phyloP scores from a whole-genome alignment of 371 early-diverging fungal species.

The Smittium mucronatum region DNA sequence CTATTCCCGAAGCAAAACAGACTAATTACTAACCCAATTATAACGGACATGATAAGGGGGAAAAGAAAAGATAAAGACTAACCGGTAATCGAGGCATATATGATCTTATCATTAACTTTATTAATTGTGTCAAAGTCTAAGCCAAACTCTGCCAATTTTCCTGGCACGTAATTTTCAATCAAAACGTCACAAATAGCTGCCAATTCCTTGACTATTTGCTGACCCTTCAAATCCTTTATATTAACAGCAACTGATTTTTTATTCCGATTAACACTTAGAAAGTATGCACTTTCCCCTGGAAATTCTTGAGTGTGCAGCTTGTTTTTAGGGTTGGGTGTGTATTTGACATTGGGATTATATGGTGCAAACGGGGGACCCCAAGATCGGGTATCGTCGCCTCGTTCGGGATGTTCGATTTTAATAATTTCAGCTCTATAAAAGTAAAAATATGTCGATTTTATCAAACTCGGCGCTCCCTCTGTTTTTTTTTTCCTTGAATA shows the following conservation, averaged over 20 bases:
- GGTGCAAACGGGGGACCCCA: slow-evolving; percentile 65
- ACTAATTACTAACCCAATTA: not conserved
- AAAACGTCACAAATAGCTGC: slow-evolving; percentile 60
- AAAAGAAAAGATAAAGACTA: not conserved
- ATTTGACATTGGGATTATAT: slow-evolving; percentile 8
- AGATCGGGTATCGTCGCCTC: slow-evolving; percentile 72
- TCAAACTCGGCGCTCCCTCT: not conserved
- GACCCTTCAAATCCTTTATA: slow-evolving; percentile 54
- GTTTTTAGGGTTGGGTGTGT: slow-evolving; percentile 25
- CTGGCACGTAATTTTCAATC: slow-evolving; percentile 85
- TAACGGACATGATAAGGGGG: not conserved
- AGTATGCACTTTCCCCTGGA: slow-evolving; percentile 71
- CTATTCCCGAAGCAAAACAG: slow-evolving; percentile 1
- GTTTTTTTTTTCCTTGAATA: not conserved
- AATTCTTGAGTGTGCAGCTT: slow-evolving; percentile 16
- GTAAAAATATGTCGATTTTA: not conserved
- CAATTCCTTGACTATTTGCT: slow-evolving; percentile 47
- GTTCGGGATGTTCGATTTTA: slow-evolving; percentile 70
- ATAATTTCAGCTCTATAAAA: slow-evolving; percentile 56
- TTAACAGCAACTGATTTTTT: slow-evolving; percentile 77
- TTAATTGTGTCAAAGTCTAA: slow-evolving; percentile 58
- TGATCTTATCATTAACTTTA: slow-evolving; percentile 55
- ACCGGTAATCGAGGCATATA: slow-evolving; percentile 75
- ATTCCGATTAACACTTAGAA: slow-evolving; percentile 79
- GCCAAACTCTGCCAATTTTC: slow-evolving; percentile 62